Evolutionary conservation across 2,329 filamentous ascomycete species (phyloP), one percentile per base, ranked within the genome.

Genomic region (Escovopsis sp.): DNA sequence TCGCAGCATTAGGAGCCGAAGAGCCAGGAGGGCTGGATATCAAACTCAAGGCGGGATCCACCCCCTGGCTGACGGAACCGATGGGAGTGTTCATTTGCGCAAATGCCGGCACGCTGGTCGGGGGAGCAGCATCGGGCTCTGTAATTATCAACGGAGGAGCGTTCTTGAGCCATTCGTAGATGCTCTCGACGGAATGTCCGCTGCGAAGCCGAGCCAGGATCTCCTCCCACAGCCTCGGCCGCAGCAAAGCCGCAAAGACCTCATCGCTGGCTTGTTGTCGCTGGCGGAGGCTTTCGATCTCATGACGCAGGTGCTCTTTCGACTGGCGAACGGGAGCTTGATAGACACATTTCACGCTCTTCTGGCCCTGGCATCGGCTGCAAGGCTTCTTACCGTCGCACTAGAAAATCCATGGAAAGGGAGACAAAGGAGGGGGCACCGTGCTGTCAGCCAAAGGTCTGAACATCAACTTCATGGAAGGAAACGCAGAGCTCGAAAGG

Each of bases 251-350:
- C 4, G 67, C 60, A 26, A 80, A 60, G 39, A 80, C 67, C 28
- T 66, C 66, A 26, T 79, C 71, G 54, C 61, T 75, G 37, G 68
- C 68, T 19, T 66, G 68, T 51, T 77, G 70, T 36, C 70, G 68
- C 12, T 64, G 64, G 39, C 71, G 71, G 33, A 80, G 59, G 26
- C 58, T 59, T 42, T 80, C 76, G 46, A 80, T 75, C 51, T 80
- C 75, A 51, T 61, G 63, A 37, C 76, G 69, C 5, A 80, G 65
- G 41, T 70, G 68, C 46, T 79, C 75, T 47, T 80, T 80, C 10
- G 75, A 78, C 49, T 78, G 75, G 37, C 76, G 73, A 5, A 80
- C 69, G 0, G 75, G 76, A 7, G 77, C 54, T 49, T 80, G 74
- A 59, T 80, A 80, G 23, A 76, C 53, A 47, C 76, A 80, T 23